These are phyloP conservation scores for Neurospora crassa DNA, from an alignment of 2,329 filamentous ascomycete species.

Conservation along the genomic window DNA sequence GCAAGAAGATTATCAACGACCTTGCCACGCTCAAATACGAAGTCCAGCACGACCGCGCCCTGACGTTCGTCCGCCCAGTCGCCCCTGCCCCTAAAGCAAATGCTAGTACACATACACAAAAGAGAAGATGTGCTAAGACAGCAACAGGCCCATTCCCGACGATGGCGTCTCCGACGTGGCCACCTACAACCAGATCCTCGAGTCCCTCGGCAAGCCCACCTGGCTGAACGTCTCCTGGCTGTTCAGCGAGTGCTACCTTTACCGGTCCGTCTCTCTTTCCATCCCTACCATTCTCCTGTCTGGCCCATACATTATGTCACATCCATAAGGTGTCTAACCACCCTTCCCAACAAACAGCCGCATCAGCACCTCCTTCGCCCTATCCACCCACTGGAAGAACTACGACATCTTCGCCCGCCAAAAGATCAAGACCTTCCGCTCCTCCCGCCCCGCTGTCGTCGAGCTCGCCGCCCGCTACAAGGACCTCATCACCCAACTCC, in stretches of 20 bases:
- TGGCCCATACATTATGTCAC: neutral
- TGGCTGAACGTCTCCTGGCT: conserved; percentile 89
- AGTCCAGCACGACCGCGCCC: conserved; percentile 73
- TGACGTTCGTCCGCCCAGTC: conserved; percentile 48
- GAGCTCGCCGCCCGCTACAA: conserved; percentile 33
- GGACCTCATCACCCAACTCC: conserved; percentile 58
- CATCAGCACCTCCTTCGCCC: conserved; percentile 66
- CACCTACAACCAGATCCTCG: conserved; percentile 78
- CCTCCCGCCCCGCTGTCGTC: conserved; percentile 62
- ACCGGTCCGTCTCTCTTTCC: conserved; percentile 43
- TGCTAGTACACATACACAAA: neutral
- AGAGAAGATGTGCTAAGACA: conserved; percentile 1
- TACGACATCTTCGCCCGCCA: conserved; percentile 88
- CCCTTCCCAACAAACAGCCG: conserved; percentile 39
- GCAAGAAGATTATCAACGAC: conserved; percentile 74
- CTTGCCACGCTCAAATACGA: conserved; percentile 87
- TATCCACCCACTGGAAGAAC: conserved; percentile 72
- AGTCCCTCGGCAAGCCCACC: conserved; percentile 58
- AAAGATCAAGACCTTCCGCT: conserved; percentile 87
- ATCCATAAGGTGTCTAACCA: neutral
- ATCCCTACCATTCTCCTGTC: neutral
- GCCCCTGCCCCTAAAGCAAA: neutral
- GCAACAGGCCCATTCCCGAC: conserved; percentile 56
- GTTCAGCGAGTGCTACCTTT: conserved; percentile 89
- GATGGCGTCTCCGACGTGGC: conserved; percentile 69